phyloP scores from a whole-genome alignment of 768 basidiomycete genomes.

The Suillus americanus region DNA sequence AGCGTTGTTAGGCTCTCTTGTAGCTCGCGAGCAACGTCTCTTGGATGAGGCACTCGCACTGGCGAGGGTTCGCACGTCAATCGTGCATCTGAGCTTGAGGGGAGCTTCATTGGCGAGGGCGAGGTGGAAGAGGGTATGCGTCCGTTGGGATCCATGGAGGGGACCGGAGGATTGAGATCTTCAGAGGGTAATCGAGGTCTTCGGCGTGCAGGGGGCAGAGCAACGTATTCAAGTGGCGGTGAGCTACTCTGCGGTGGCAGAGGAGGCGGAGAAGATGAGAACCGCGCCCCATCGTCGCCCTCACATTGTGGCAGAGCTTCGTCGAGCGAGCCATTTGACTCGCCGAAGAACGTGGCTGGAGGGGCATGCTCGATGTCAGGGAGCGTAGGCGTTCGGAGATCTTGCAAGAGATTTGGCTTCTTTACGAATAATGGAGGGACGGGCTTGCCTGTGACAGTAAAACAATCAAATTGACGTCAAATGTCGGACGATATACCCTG shows the following conservation, averaged over 20 bases:
- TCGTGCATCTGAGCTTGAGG: constrained; percentile 17
- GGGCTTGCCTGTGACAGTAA: constrained; percentile 7
- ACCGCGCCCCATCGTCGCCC: constrained; percentile 11
- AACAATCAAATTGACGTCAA: neutral
- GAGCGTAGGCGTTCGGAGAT: constrained; percentile 10
- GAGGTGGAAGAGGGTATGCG: constrained; percentile 61
- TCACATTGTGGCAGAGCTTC: constrained; percentile 13
- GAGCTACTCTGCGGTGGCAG: constrained; percentile 32
- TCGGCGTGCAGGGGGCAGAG: neutral
- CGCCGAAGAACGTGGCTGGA: constrained; percentile 28
- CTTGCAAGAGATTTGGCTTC: constrained; percentile 22
- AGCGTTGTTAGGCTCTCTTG: constrained; percentile 69
- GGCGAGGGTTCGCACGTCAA: constrained; percentile 22
- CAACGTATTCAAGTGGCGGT: constrained; percentile 11
- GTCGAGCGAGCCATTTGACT: constrained; percentile 33
- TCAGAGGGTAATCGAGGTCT: constrained; percentile 1
- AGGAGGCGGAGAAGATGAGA: constrained; percentile 17
- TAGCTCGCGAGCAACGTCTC: constrained; percentile 54
- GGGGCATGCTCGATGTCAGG: constrained; percentile 1
- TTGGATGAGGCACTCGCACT: constrained; percentile 39
- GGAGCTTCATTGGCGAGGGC: constrained; percentile 53
- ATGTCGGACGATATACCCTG: neutral
- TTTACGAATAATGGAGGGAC: constrained; percentile 19
- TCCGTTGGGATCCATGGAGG: constrained; percentile 23
- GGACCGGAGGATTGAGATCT: constrained; percentile 15